Percentiles rank a stretch among this genome's conserved stretches.
phyloP scores from a whole-genome alignment of 306 rosid species.

The Psophocarpus tetragonolobus region DNA sequence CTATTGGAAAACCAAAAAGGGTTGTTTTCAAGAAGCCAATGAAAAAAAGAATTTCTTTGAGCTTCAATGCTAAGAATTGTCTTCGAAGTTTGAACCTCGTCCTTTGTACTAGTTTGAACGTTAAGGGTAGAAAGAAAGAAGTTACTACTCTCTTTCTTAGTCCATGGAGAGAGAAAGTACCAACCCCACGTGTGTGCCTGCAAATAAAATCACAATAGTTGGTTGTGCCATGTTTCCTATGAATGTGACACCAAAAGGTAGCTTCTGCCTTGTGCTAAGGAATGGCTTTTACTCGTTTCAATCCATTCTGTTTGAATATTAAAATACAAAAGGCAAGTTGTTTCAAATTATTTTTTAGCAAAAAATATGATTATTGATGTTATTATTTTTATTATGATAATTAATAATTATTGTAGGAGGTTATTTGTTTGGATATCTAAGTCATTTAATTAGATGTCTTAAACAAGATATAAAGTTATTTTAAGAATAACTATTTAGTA shows the following conservation, averaged over 20 bases:
- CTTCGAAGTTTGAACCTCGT: constrained; percentile 42
- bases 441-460: too few relatives aligned
- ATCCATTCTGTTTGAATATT: background rate
- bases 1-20: constrained; percentile 20
- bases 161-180: background rate
- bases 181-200: constrained; percentile 45
- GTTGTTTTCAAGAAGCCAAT: background rate
- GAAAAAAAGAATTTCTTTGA: background rate
- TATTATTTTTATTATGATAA: background rate
- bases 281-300: background rate
- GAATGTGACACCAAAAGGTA: constrained; percentile 30
- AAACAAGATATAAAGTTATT: too few relatives aligned
- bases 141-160: background rate
- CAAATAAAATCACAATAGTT: constrained; percentile 32
- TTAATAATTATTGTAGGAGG: background rate
- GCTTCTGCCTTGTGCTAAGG: constrained; percentile 32
- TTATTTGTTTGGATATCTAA: too few relatives aligned
- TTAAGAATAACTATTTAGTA: too few relatives aligned
- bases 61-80: constrained; percentile 30
- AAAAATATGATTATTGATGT: background rate
- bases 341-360: background rate
- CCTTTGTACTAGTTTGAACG: constrained; percentile 41
- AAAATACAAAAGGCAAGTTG: background rate
- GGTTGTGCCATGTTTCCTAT: constrained; percentile 29
- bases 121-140: background rate